Percentiles rank a stretch among this genome's conserved stretches.
Evolutionary conservation across 192 early-diverging fungal genomes (phyloP).

Genomic region (Spizellomyces punctatus): DNA sequence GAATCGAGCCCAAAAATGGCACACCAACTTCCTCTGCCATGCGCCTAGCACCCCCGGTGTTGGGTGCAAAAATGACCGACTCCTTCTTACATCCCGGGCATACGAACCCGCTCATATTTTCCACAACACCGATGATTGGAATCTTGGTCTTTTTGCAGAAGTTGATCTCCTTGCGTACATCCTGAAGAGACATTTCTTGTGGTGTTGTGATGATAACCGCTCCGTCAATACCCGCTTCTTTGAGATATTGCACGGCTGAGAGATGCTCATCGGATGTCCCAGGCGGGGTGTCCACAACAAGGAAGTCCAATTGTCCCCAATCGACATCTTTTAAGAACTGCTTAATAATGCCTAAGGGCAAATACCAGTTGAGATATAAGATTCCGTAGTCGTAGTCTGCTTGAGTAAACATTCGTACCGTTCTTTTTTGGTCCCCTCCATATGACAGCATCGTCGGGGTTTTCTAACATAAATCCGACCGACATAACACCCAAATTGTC

Average conservation of each 20-base stretch:
- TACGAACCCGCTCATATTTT: constrained; percentile 59
- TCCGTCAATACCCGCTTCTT: constrained; percentile 71
- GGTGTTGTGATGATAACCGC: constrained; percentile 98
- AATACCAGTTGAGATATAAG: constrained; percentile 14
- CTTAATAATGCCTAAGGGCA: constrained; percentile 86
- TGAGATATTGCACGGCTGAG: constrained; percentile 87
- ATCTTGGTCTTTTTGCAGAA: constrained; percentile 60
- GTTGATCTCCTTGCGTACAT: constrained; percentile 61
- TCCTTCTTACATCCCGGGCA: constrained; percentile 66
- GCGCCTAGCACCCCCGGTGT: constrained; percentile 82
- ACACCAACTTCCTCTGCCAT: constrained; percentile 85
- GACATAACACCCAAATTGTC: constrained; percentile 84
- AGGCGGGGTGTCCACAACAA: constrained; percentile 97
- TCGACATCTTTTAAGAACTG: constrained; percentile 95
- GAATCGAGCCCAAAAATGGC: constrained; percentile 87
- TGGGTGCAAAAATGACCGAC: constrained; percentile 84
- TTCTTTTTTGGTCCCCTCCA: constrained; percentile 99
- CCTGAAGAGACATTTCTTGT: constrained; percentile 70
- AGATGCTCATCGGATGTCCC: constrained; percentile 98
- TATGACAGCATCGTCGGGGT: constrained; percentile 90
- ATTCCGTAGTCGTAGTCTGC: background rate
- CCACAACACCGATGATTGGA: constrained; percentile 52
- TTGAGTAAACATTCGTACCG: constrained; percentile 46
- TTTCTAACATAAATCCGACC: constrained; percentile 89
- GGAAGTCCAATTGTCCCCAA: constrained; percentile 95